A percentile compares a stretch with the other conserved stretches of the same genome.
Conservation (phyloP, 768 basidiomycete genomes). For the Multifurca ochricompacta region DNA sequence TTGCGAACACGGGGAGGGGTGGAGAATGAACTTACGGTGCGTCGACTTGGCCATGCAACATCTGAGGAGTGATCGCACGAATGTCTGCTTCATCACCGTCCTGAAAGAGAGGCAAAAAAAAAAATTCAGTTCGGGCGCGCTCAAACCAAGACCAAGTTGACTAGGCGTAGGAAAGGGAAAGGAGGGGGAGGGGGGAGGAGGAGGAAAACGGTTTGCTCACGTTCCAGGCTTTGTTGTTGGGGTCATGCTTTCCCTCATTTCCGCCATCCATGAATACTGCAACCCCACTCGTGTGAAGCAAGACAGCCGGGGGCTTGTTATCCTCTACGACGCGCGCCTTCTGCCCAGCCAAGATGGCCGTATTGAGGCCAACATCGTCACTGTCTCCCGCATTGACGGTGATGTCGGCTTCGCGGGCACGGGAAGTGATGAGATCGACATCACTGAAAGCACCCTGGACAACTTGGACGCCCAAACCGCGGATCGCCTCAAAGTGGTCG, state of each 20-base stretch:
- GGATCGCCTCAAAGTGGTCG: not conserved
- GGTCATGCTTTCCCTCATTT: constrained; percentile 8
- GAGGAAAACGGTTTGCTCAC: too few relatives aligned
- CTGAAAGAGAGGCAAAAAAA: not conserved
- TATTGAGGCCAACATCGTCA: constrained; percentile 2
- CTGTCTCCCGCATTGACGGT: constrained; percentile 2
- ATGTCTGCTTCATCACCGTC: constrained; percentile 14
- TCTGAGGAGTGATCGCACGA: constrained; percentile 5
- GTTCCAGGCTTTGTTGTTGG: constrained; percentile 6
- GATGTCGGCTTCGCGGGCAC: constrained; percentile 4
- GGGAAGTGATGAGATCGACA: not conserved
- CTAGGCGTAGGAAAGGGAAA: too few relatives aligned
- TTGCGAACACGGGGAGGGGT: not conserved
- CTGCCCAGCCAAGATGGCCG: constrained; percentile 10
- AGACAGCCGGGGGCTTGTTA: not conserved
- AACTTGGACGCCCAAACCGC: not conserved
- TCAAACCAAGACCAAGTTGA: too few relatives aligned
- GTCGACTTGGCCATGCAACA: constrained; percentile 10
- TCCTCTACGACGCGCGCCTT: constrained; percentile 7
- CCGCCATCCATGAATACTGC: constrained; percentile 1
- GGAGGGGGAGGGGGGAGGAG: too few relatives aligned
- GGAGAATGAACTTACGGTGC: not conserved
- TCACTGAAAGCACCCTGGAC: constrained; percentile 9
- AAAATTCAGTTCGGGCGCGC: too few relatives aligned
- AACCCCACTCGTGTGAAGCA: constrained; percentile 14